Evolutionary conservation across 345 rosid genomes (phyloP), one percentile per base, ranked within the genome.

Genomic region (Citrus unshiu): DNA sequence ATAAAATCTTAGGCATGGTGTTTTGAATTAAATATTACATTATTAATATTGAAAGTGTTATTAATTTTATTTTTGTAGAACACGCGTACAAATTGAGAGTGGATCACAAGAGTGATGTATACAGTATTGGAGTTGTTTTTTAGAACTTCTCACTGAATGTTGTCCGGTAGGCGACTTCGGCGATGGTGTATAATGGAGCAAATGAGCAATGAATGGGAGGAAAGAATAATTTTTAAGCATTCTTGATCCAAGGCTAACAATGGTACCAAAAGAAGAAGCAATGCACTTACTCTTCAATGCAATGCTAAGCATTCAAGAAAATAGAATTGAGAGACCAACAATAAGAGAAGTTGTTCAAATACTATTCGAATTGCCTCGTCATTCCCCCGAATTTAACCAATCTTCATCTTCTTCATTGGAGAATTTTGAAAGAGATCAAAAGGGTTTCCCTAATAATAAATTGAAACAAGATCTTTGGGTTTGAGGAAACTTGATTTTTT

Each of bases 271-370:
- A 62, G 83, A 81, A 9, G 92, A 92, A 69, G 92, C 90, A 10
- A 81, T 77, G 87, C 95, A 86, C 27, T 37, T 85, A 29, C 82
- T 89, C 79, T 92, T 90, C 72, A 84, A 89, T 14, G 92, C 92
- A 9, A 81, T 84, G 90, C 75, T 88, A n/a, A 88, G 96, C 24
- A 87, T 88, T 18, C 92, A 89, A 68, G 93, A 90, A 68, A 87
- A 88, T 9, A 89, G 93, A 57, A 83, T 89, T 46, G 89, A 90
- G 79, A 87, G 90, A 9, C 96, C 96, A 34, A 84, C 87, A 7
- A 90, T 89, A 93, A 88, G 92, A 80, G 93, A 90, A 68, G 91
- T 90, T 4, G 91, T 90, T 51, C 92, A 92, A 73, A 92, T 92
- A 91, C 87, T 90, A 22, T 77, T 89, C 1, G 87, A 88, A 61